These are phyloP conservation scores for Blastomyces silverae DNA, from an alignment of 2,329 filamentous ascomycete species.

Conservation along the genomic window DNA sequence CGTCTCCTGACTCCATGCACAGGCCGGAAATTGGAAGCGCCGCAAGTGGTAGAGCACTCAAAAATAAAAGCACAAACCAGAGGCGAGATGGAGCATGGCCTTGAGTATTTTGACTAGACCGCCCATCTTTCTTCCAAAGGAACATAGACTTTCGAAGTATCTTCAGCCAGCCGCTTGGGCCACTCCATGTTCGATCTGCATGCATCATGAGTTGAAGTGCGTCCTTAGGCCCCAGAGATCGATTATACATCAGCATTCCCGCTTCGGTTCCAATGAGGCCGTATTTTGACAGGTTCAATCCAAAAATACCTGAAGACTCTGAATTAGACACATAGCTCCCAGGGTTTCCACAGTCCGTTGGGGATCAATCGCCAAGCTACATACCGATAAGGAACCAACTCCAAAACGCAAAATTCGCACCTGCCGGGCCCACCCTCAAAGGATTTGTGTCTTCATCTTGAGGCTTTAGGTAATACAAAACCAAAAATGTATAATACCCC, in stretches of 20 bases:
- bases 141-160: slow-evolving; percentile 2
- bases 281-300: slow-evolving; percentile 7
- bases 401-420: slow-evolving; percentile 1
- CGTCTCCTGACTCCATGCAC: slow-evolving; percentile 10
- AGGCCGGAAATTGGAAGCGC: slow-evolving; percentile 10
- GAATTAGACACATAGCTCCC: background rate
- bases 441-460: slow-evolving; percentile 7
- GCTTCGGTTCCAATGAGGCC: slow-evolving; percentile 8
- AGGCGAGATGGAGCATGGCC: background rate
- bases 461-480: background rate
- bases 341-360: background rate
- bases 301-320: background rate
- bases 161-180: slow-evolving; percentile 9
- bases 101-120: background rate
- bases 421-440: slow-evolving; percentile 1
- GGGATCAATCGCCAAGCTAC: background rate
- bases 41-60: slow-evolving; percentile 5
- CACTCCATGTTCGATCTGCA: slow-evolving; percentile 11
- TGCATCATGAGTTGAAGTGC: slow-evolving; percentile 12
- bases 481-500: slow-evolving; percentile 5
- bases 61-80: background rate
- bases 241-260: slow-evolving; percentile 11
- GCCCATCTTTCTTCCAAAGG: background rate
- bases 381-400: slow-evolving; percentile 11
- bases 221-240: background rate